Percentiles rank a stretch among this genome's conserved stretches.
phyloP scores from a whole-genome alignment of 805 yeast genomes.

The Metschnikowia santaceciliae region DNA sequence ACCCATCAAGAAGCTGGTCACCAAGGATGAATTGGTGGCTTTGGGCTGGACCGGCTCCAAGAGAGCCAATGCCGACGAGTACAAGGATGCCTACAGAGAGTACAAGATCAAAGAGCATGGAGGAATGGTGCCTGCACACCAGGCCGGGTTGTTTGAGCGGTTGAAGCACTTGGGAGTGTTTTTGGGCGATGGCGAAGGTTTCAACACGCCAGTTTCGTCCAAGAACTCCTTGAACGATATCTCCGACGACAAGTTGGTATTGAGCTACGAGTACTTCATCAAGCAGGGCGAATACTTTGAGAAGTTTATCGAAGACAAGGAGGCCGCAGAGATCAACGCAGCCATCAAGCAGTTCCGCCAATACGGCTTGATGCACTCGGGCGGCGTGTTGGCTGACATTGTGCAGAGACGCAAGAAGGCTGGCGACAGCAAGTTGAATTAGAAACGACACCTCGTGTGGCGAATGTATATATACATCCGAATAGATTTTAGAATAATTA shows the following conservation, averaged over 20 bases:
- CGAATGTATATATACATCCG: too few species aligned
- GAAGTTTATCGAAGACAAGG: slow-evolving; percentile 33
- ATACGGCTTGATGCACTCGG: slow-evolving; percentile 55
- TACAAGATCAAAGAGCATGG: slow-evolving; percentile 63
- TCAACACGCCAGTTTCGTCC: slow-evolving; percentile 49
- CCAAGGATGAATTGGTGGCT: slow-evolving; percentile 52
- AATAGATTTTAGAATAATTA: too few species aligned
- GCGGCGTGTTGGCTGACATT: slow-evolving; percentile 37
- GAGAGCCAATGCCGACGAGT: slow-evolving; percentile 65
- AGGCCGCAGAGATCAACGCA: slow-evolving; percentile 34
- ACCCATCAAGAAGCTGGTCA: slow-evolving; percentile 27
- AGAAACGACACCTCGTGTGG: neutral
- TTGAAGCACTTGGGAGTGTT: slow-evolving; percentile 57
- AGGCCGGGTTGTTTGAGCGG: slow-evolving; percentile 60
- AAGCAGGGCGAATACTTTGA: slow-evolving; percentile 49
- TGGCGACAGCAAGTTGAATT: slow-evolving; percentile 20
- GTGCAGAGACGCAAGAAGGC: slow-evolving; percentile 36
- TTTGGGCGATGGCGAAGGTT: slow-evolving; percentile 83
- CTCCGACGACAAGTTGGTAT: slow-evolving; percentile 40
- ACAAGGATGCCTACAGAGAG: slow-evolving; percentile 65
- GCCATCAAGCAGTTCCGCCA: slow-evolving; percentile 62
- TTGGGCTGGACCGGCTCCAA: slow-evolving; percentile 97
- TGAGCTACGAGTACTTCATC: slow-evolving; percentile 55
- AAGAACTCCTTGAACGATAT: slow-evolving; percentile 36
- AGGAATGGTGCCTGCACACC: slow-evolving; percentile 72